Base-by-base conservation (phyloP, 768 basidiomycete genomes). In the Roridomyces roridus region DNA sequence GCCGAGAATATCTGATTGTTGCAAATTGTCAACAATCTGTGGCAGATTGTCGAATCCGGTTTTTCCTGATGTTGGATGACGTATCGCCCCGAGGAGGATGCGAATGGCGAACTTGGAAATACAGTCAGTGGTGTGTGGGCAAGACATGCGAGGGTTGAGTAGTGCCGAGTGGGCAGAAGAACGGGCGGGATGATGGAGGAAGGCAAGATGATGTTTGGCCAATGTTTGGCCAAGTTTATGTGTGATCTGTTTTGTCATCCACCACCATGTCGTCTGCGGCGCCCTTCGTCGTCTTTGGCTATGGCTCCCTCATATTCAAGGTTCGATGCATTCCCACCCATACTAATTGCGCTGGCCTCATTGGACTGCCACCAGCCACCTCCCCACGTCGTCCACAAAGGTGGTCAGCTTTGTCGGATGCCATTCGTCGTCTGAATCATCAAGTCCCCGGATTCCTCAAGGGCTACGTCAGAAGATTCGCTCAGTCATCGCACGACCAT, bases 301-400 rank as follows among this genome's bases (percentile, higher is more conserved):
- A 97, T 64, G 94, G 94, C 11, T 94, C 92, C 6, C 80, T 97
- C 36, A 95, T 96, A 54, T 96, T 91, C 82, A 96, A 94, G 83
- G 94, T 88, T 53, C 48, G 6, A 14, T 41, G 15, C 4, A 54
- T 49, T 44, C 2, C 26, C 23, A 46, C 15, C 31, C 2, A 8
- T 15, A 34, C 7, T 18, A 3, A 39, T n/a, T 29, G 12, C 11
- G 8, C 15, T 12, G 17, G 0, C 3, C 46, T 46, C 0, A 53
- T 40, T 44, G 29, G 18, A 4, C 20, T 17, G 1, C 34, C 37
- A 31, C 21, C 46, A 96, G 94, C 92, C 92, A 26, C 92, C 92
- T 14, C 92, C 92, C 3, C 90, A 94, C 66, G 85, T 89, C 29
- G 75, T 88, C 21, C 74, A 78, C 1, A 77, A 88, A 80, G 84